Percentiles rank a stretch among this genome's conserved stretches.
Evolutionary conservation across 306 rosid species (phyloP).

Genomic region (Benincasa hispida): DNA sequence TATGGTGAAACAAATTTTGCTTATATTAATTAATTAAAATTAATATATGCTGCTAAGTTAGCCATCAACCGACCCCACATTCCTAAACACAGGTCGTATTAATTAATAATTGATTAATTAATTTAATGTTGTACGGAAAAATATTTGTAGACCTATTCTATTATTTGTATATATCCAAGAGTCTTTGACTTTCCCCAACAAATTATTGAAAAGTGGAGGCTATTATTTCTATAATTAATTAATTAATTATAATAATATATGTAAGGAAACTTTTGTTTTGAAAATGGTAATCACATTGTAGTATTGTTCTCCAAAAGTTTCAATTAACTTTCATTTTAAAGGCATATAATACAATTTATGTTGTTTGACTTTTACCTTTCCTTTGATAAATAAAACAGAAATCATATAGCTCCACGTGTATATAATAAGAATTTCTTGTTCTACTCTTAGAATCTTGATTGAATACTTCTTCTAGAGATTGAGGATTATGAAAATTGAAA

Average conservation of each 20-base stretch:
- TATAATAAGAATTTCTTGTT: not conserved
- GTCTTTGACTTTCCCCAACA: not conserved
- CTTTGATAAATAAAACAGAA: not conserved
- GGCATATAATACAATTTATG: too few relatives aligned
- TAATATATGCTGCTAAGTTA: not conserved
- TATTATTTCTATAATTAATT: not conserved
- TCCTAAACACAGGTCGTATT: too few relatives aligned
- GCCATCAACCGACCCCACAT: not conserved
- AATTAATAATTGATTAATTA: too few relatives aligned
- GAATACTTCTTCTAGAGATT: not conserved
- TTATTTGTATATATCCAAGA: not conserved
- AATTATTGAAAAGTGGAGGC: not conserved
- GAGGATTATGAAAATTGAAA: not conserved
- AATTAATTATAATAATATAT: not conserved
- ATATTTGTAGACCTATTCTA: not conserved
- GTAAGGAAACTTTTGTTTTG: not conserved
- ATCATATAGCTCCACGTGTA: not conserved
- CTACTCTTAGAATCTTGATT: not conserved
- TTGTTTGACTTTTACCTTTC: not conserved
- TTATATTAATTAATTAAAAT: not conserved
- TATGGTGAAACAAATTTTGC: slow-evolving; percentile 1
- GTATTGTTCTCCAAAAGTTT: too few relatives aligned
- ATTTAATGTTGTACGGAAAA: not conserved
- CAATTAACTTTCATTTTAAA: too few relatives aligned
- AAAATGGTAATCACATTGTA: too few relatives aligned